These are phyloP conservation scores for Coemansia sp. DNA, from an alignment of 192 early-diverging fungal species.

Conservation along the genomic window DNA sequence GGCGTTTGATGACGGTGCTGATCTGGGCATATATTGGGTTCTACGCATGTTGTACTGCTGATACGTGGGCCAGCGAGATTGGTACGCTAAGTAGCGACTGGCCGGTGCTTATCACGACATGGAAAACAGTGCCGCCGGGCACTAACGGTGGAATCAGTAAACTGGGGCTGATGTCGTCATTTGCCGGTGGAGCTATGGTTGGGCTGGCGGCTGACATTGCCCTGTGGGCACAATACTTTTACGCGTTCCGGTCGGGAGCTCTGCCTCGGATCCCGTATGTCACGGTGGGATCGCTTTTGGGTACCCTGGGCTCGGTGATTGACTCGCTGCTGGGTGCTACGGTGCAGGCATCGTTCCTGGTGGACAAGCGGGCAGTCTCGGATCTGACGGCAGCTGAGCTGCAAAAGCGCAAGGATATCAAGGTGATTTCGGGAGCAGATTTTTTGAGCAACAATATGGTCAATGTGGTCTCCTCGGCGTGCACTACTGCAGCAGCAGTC, in stretches of 20 bases:
- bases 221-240: constrained; percentile 54
- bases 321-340: constrained; percentile 88
- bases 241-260: constrained; percentile 31
- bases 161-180: constrained; percentile 73
- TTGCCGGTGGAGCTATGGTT: constrained; percentile 71
- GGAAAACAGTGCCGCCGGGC: constrained; percentile 78
- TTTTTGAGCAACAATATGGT: constrained; percentile 81
- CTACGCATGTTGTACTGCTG: constrained; percentile 67
- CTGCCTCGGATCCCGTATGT: constrained; percentile 34
- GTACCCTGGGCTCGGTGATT: constrained; percentile 70
- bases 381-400: constrained; percentile 59
- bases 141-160: constrained; percentile 85
- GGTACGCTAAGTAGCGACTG: constrained; percentile 72
- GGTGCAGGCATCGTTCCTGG: constrained; percentile 70
- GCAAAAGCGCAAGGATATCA: constrained; percentile 47
- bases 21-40: constrained; percentile 59
- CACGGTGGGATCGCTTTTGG: constrained; percentile 64
- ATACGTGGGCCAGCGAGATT: constrained; percentile 87
- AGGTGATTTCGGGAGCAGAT: constrained; percentile 64
- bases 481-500: constrained; percentile 14
- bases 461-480: constrained; percentile 37
- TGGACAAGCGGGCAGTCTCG: constrained; percentile 38
- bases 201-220: constrained; percentile 62
- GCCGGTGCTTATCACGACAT: constrained; percentile 82
- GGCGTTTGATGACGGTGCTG: constrained; percentile 46